phyloP scores from a whole-genome alignment of 1,284 basidiomycete species.

The Marasmius tenuissimus region DNA sequence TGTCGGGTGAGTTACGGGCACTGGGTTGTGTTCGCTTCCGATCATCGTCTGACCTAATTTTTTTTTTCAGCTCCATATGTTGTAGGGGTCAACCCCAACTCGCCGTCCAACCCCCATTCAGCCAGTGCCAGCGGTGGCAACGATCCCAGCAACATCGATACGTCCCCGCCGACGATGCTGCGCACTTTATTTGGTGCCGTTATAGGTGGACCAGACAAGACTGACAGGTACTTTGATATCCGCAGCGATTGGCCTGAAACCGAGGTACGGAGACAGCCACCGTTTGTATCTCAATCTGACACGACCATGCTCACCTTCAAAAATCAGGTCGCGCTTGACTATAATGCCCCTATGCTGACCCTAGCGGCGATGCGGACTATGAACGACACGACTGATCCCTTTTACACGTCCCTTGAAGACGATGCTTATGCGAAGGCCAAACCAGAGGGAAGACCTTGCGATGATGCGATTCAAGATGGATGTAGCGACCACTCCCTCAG shows the following conservation, averaged over 20 bases:
- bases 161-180: slow-evolving; percentile 65
- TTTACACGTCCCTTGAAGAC: slow-evolving; percentile 67
- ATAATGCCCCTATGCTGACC: slow-evolving; percentile 84
- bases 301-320: slow-evolving; percentile 18
- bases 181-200: slow-evolving; percentile 86
- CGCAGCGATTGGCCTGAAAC: slow-evolving; percentile 82
- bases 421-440: slow-evolving; percentile 64
- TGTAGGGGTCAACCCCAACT: slow-evolving; percentile 87
- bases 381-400: slow-evolving; percentile 74
- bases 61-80: slow-evolving; percentile 63
- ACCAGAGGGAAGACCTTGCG: slow-evolving; percentile 75
- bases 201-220: slow-evolving; percentile 81
- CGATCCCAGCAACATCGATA: slow-evolving; percentile 69
- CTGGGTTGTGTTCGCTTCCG: background rate
- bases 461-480: slow-evolving; percentile 59
- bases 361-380: slow-evolving; percentile 75
- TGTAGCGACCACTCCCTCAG: slow-evolving; percentile 53
- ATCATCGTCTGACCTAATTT: background rate
- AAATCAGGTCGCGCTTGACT: slow-evolving; percentile 70
- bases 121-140: slow-evolving; percentile 84
- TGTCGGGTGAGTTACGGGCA: slow-evolving; percentile 55
- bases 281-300: background rate
- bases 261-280: slow-evolving; percentile 46
- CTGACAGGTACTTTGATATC: slow-evolving; percentile 81
- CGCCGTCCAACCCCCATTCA: slow-evolving; percentile 86